Percentiles rank a stretch among this genome's conserved stretches.
phyloP scores from a whole-genome alignment of 352 stramenopile genomes.

The Phytophthora aleatoria region DNA sequence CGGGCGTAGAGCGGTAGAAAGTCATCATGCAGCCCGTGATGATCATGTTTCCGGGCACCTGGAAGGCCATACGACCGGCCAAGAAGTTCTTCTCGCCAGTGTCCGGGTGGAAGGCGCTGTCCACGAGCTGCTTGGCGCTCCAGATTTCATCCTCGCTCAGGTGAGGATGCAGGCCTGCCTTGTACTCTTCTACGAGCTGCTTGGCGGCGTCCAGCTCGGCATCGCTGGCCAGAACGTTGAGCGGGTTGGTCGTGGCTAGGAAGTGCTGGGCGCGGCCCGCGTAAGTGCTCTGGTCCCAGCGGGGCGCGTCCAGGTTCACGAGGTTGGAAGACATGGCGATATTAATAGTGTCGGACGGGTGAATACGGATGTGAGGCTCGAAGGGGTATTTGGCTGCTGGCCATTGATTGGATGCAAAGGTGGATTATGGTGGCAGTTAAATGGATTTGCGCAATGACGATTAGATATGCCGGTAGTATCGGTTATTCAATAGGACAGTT shows the following conservation, averaged over 20 bases:
- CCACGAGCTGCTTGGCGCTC: conserved; percentile 84
- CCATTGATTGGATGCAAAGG: conserved; percentile 30
- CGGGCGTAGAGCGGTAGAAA: conserved; percentile 81
- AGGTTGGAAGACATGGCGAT: conserved; percentile 22
- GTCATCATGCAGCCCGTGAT: conserved; percentile 90
- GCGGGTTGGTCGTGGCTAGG: conserved; percentile 87
- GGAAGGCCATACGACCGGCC: conserved; percentile 85
- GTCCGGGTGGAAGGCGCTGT: conserved; percentile 90
- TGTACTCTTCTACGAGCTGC: conserved; percentile 72
- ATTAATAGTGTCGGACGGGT: not conserved
- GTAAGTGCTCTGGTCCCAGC: conserved; percentile 88
- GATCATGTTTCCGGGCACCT: conserved; percentile 90
- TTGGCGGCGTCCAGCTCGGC: conserved; percentile 79
- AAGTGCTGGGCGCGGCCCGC: conserved; percentile 81
- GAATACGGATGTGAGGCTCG: conserved; percentile 11
- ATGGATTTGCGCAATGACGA: conserved; percentile 20
- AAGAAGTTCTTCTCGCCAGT: conserved; percentile 91
- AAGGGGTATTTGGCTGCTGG: not conserved
- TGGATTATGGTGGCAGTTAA: conserved; percentile 6
- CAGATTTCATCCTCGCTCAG: conserved; percentile 79
- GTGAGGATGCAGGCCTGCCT: conserved; percentile 35
- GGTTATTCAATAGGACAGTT: too few species aligned
- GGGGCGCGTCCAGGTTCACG: conserved; percentile 68
- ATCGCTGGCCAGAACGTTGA: conserved; percentile 79
- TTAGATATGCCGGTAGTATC: too few species aligned